These are phyloP conservation scores for Pichia sp. DNA, from an alignment of 1,139 yeast genomes.

Conservation along the genomic window DNA sequence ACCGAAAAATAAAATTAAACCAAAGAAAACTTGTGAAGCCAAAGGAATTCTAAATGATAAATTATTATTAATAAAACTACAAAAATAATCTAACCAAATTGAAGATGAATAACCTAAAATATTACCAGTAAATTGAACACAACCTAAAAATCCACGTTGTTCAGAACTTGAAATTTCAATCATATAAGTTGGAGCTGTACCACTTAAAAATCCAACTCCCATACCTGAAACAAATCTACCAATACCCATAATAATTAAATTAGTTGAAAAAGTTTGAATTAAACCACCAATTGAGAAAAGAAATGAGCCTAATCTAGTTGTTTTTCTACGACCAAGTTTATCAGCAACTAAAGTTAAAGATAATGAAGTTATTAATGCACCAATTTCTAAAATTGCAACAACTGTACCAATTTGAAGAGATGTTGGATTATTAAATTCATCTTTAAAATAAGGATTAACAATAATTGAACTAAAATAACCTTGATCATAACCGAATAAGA, in stretches of 20 bases:
- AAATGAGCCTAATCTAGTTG: conserved; percentile 76
- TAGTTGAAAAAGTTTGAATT: conserved; percentile 56
- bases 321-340: conserved; percentile 68
- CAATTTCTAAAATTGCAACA: conserved; percentile 80
- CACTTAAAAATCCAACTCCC: conserved; percentile 86
- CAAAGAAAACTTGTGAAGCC: conserved; percentile 70
- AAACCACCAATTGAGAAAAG: conserved; percentile 79
- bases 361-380: conserved; percentile 76
- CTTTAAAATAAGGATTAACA: conserved; percentile 66
- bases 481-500: conserved; percentile 58
- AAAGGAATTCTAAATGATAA: conserved; percentile 78
- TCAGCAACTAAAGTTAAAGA: conserved; percentile 72
- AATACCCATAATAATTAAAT: conserved; percentile 46
- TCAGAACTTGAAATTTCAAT: conserved; percentile 88
- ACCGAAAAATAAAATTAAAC: conserved; percentile 61
- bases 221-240: conserved; percentile 82
- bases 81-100: conserved; percentile 87
- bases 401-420: conserved; percentile 68
- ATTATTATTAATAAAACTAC: conserved; percentile 53
- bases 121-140: conserved; percentile 90
- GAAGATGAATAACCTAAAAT: conserved; percentile 80
- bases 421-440: conserved; percentile 66
- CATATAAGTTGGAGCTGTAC: conserved; percentile 93
- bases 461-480: conserved; percentile 56
- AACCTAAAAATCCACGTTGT: conserved; percentile 82